phyloP scores from a whole-genome alignment of 176 grass and related monocot genomes.

The Elymus sibiricus region DNA sequence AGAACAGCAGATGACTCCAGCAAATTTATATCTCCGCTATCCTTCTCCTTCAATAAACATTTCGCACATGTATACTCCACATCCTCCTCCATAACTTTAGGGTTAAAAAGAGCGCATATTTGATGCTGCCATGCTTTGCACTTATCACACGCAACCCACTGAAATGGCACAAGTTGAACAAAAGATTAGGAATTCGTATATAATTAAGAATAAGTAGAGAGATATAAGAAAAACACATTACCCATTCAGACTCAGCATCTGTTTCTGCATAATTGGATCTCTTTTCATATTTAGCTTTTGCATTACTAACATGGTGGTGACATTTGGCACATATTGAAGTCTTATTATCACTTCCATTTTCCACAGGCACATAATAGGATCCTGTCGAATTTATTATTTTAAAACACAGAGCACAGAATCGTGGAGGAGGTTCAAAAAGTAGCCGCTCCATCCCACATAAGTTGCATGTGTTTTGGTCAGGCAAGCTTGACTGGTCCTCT shows the following conservation, averaged over 20 bases:
- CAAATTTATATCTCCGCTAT: constrained; percentile 40
- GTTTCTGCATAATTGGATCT: constrained; percentile 75
- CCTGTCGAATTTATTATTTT: constrained; percentile 75
- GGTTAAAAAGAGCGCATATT: constrained; percentile 94
- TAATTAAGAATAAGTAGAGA: constrained; percentile 7
- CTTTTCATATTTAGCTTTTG: constrained; percentile 62
- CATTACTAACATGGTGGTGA: constrained; percentile 69
- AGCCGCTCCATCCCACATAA: constrained; percentile 80
- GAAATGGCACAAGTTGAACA: constrained; percentile 37
- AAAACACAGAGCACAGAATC: constrained; percentile 73
- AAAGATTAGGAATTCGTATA: constrained; percentile 35
- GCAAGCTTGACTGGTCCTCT: constrained; percentile 30
- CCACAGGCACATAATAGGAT: constrained; percentile 58
- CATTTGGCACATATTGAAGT: constrained; percentile 86
- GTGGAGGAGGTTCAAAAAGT: constrained; percentile 68
- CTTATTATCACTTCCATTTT: constrained; percentile 51
- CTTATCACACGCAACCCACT: constrained; percentile 94
- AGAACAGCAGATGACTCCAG: constrained; percentile 47
- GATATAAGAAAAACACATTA: constrained; percentile 34
- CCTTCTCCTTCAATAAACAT: constrained; percentile 72
- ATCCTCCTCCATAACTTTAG: constrained; percentile 57
- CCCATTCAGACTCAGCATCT: constrained; percentile 96
- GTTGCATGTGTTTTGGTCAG: constrained; percentile 83
- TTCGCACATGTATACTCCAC: constrained; percentile 77
- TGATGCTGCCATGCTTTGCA: constrained; percentile 96